phyloP scores from a whole-genome alignment of 306 rosid species.

The Cicer bijugum region DNA sequence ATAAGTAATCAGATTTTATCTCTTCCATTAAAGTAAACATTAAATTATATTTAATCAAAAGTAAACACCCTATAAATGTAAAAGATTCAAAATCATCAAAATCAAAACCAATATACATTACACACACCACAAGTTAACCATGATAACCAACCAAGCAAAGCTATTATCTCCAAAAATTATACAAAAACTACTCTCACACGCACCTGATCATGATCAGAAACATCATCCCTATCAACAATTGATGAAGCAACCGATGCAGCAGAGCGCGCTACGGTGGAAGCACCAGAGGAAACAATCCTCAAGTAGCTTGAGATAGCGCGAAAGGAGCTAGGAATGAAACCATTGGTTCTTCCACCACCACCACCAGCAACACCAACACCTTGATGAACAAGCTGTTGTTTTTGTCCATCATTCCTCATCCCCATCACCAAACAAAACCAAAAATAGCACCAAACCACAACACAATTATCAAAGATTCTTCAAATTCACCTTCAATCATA shows the following conservation, averaged over 20 bases:
- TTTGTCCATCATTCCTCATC: conserved; percentile 86
- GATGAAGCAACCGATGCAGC: conserved; percentile 94
- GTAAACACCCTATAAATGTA: conserved; percentile 37
- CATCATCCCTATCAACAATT: conserved; percentile 83
- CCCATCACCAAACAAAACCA: conserved; percentile 61
- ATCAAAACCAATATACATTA: not conserved
- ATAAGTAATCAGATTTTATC: conserved; percentile 24
- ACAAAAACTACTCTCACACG: conserved; percentile 22
- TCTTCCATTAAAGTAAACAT: conserved; percentile 12
- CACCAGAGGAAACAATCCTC: conserved; percentile 88
- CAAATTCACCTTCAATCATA: conserved; percentile 69
- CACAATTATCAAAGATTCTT: conserved; percentile 56
- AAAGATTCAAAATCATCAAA: conserved; percentile 21
- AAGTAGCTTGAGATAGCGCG: conserved; percentile 86
- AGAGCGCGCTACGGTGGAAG: conserved; percentile 91
- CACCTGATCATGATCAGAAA: conserved; percentile 80
- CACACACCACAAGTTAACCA: conserved; percentile 8
- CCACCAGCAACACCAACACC: conserved; percentile 60
- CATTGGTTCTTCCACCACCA: conserved; percentile 63
- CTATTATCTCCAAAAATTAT: conserved; percentile 29
- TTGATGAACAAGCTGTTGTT: conserved; percentile 64
- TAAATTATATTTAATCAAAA: conserved; percentile 28
- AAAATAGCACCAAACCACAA: conserved; percentile 56
- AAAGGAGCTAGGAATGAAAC: conserved; percentile 79
- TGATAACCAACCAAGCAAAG: conserved; percentile 8